Evolutionary conservation across 164 flowering plant genomes (phyloP).

Genomic region (Chimonanthus praecox): DNA sequence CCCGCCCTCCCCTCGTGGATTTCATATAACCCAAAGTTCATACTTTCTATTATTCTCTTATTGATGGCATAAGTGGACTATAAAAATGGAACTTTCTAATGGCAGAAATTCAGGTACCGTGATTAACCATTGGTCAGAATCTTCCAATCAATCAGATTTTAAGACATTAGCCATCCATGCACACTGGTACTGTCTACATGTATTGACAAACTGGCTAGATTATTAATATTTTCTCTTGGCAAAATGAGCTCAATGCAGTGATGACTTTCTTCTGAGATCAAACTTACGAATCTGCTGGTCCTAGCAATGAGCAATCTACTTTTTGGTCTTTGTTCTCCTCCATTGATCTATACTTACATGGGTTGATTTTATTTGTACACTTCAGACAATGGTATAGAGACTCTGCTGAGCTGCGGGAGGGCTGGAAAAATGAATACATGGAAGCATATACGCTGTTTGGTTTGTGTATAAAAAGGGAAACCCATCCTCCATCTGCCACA

Average conservation of each 20-base stretch:
- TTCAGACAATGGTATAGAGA: conserved; percentile 27
- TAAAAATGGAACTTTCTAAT: too few relatives aligned
- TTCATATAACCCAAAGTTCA: too few relatives aligned
- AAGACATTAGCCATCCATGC: neutral
- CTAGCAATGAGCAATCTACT: neutral
- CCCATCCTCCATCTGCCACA: conserved; percentile 21
- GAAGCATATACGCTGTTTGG: conserved; percentile 21
- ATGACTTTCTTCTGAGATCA: neutral
- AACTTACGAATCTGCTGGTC: neutral
- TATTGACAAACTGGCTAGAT: neutral
- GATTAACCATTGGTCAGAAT: neutral
- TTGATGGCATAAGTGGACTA: too few relatives aligned
- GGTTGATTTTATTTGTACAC: neutral
- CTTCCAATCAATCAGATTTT: neutral
- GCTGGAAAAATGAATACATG: conserved; percentile 26
- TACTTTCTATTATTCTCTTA: too few relatives aligned
- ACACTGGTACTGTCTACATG: neutral
- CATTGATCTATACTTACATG: neutral
- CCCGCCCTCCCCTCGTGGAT: too few relatives aligned
- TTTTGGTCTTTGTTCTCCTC: neutral
- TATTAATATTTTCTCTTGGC: neutral
- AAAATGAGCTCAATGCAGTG: neutral
- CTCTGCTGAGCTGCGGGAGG: conserved; percentile 25
- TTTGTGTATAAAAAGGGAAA: conserved; percentile 19
- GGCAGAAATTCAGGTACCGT: neutral